Conservation (phyloP, 768 basidiomycete species). For the Paxillus rubicundulus region DNA sequence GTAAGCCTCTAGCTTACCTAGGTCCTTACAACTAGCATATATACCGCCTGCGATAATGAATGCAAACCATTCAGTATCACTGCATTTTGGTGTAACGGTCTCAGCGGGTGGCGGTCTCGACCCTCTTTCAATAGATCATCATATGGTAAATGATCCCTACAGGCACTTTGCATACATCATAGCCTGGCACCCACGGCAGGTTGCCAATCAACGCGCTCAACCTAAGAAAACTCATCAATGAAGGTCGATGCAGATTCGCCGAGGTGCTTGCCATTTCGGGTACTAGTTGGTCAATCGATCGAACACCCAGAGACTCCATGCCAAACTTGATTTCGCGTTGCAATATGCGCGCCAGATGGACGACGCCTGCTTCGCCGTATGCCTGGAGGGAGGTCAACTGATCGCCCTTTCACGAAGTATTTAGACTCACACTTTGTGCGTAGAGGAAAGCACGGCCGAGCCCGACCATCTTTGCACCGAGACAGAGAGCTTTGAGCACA, state of each 20-base stretch:
- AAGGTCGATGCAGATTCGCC: not conserved
- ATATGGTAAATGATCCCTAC: too few species aligned
- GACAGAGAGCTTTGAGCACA: slow-evolving; percentile 84
- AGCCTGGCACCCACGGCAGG: slow-evolving; percentile 30
- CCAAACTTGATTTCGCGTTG: slow-evolving; percentile 73
- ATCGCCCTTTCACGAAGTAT: not conserved
- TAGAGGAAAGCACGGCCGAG: slow-evolving; percentile 85
- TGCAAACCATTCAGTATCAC: too few species aligned
- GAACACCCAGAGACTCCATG: slow-evolving; percentile 76
- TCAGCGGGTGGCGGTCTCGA: too few species aligned
- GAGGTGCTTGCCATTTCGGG: slow-evolving; percentile 65
- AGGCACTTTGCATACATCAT: slow-evolving; percentile 8
- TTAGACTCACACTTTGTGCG: slow-evolving; percentile 66
- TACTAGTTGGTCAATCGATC: slow-evolving; percentile 57
- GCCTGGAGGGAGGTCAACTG: slow-evolving; percentile 44
- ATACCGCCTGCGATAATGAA: too few species aligned
- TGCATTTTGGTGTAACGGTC: too few species aligned
- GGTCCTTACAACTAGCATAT: too few species aligned
- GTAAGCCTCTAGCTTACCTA: too few species aligned
- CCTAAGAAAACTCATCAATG: slow-evolving; percentile 32
- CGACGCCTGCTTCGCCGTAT: slow-evolving; percentile 70
- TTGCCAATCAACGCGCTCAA: slow-evolving; percentile 70
- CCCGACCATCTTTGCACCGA: slow-evolving; percentile 86
- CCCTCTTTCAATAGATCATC: too few species aligned
- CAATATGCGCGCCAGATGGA: slow-evolving; percentile 63